Evolutionary conservation across 768 basidiomycete species (phyloP).

Genomic region (Lactarius quietus): DNA sequence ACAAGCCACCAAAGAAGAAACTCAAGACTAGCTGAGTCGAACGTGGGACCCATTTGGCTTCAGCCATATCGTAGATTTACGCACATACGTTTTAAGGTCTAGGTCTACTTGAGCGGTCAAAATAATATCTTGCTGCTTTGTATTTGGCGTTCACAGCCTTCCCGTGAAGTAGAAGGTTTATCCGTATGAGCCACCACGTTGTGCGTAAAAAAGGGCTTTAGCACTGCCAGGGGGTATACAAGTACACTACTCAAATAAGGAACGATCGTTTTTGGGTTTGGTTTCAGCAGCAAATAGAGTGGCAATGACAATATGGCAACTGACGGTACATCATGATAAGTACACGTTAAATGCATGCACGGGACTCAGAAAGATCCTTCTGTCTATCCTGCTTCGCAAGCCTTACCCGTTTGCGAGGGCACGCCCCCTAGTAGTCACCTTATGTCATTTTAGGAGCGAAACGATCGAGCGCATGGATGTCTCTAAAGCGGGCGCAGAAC

Average conservation of each 20-base stretch:
- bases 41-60: background rate
- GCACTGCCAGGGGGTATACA: background rate
- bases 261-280: background rate
- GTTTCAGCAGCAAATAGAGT: background rate
- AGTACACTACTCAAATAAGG: background rate
- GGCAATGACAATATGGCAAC: background rate
- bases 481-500: too few relatives aligned
- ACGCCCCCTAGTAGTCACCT: constrained; percentile 62
- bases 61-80: background rate
- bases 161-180: background rate
- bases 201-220: background rate
- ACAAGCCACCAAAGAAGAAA: constrained; percentile 11
- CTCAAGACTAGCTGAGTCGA: constrained; percentile 1
- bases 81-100: background rate
- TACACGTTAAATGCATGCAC: background rate
- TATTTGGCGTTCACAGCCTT: background rate
- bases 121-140: background rate
- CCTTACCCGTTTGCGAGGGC: constrained; percentile 60
- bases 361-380: background rate
- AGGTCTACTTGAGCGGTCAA: background rate
- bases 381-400: constrained; percentile 45
- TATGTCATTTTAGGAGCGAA: too few relatives aligned
- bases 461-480: too few relatives aligned
- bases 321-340: background rate
- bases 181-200: background rate